Evolutionary conservation across 2,329 filamentous ascomycete species (phyloP).

Genomic region (Aureobasidium subglaciale): DNA sequence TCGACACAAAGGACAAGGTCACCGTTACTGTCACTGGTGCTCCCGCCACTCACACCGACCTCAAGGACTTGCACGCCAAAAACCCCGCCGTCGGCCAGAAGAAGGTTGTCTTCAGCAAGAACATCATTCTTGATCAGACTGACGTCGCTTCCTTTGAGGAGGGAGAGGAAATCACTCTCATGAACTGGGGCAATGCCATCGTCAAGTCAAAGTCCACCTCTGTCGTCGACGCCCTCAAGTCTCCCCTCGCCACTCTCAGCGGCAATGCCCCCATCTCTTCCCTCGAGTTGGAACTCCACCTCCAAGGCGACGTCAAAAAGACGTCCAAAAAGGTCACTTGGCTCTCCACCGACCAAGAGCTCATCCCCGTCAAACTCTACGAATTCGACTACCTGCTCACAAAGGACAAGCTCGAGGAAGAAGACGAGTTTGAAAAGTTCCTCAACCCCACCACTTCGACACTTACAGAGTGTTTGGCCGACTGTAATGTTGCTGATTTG

Average conservation of each 20-base stretch:
- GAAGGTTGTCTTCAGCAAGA: slow-evolving; percentile 70
- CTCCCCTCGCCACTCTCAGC: slow-evolving; percentile 38
- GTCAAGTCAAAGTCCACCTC: slow-evolving; percentile 58
- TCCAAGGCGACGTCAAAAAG: slow-evolving; percentile 87
- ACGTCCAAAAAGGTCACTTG: slow-evolving; percentile 97
- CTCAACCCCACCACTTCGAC: slow-evolving; percentile 69
- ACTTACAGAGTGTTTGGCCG: slow-evolving; percentile 67
- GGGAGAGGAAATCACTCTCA: slow-evolving; percentile 87
- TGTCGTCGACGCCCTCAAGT: slow-evolving; percentile 27
- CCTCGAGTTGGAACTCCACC: slow-evolving; percentile 78
- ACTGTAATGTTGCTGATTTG: slow-evolving; percentile 69
- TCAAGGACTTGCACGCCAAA: slow-evolving; percentile 84
- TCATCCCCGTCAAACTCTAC: slow-evolving; percentile 77
- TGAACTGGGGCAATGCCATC: slow-evolving; percentile 92
- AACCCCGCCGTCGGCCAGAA: slow-evolving; percentile 79
- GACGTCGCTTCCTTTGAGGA: slow-evolving; percentile 75
- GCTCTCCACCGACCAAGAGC: slow-evolving; percentile 70
- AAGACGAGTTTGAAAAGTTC: slow-evolving; percentile 63
- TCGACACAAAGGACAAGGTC: slow-evolving; percentile 63
- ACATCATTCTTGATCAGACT: slow-evolving; percentile 75
- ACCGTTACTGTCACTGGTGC: slow-evolving; percentile 41
- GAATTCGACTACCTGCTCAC: slow-evolving; percentile 93
- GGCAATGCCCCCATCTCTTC: slow-evolving; percentile 51
- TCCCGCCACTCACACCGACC: slow-evolving; percentile 49
- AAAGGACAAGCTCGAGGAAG: slow-evolving; percentile 84